Base-by-base conservation (phyloP, 140 eudicot species). In the Anethum foeniculum region DNA sequence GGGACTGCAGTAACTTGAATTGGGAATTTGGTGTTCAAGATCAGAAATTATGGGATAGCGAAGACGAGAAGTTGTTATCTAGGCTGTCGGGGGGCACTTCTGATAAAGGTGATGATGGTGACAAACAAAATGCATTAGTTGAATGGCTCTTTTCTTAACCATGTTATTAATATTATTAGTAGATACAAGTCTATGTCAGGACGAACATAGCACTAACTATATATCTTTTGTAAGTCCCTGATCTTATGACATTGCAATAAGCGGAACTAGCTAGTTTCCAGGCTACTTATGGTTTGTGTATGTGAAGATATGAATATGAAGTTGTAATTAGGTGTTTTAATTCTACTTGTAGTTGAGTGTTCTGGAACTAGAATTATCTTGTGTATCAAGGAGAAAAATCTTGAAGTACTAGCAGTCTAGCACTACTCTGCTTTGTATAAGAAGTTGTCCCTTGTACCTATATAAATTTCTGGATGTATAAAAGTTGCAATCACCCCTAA, bases 71-170 rank as follows among this genome's bases (percentile, higher is more conserved):
- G 71, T 28, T 73, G 78, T 30, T 44, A 71, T 80, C 84, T 12
- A 80, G 84, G 86, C 82, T 84, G 82, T 85, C 88, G 88, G 86
- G 80, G 52, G 28, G 5, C 3, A 23, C 3, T 39, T 49, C 28
- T 75, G 81, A 71, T 5, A 67, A 38, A 16, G 36, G n/a, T 16
- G 84, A 77, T 72, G 77, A 72, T 10, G 49, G 28, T 34, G 79
- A 83, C 62, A 83, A 85, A 71, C 87, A 90, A 41, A 77, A 87
- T 83, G 90, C 81, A 3, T 80, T 90, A 81, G 71, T 87, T 51
- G 89, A 89, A 21, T 87, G 93, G 91, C 88, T 87, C 51, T 79
- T 88, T 30, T 90, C 93, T 60, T 90, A 48, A 74, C 7, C 25
- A 46, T 49, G 25, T 38, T 18, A 7, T 3, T 36, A 18, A 28